Conservation (phyloP, 305 asterid genomes). For the Fraxinus sp. region DNA sequence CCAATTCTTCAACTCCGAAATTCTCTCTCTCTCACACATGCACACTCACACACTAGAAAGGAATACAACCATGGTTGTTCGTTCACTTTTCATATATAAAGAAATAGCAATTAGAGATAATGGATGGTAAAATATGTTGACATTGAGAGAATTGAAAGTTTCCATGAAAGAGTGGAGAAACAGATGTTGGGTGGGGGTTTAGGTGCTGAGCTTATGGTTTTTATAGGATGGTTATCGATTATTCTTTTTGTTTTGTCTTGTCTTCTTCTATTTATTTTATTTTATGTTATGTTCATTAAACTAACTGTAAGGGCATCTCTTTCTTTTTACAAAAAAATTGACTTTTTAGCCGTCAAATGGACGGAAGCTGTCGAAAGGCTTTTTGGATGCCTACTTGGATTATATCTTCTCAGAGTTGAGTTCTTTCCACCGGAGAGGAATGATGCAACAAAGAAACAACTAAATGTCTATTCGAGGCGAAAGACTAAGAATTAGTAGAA, state of each 20-base stretch:
- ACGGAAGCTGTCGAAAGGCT: too few species aligned
- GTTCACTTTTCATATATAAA: too few species aligned
- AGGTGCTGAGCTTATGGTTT: not conserved
- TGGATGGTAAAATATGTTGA: not conserved
- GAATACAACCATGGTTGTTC: not conserved
- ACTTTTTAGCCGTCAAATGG: too few species aligned
- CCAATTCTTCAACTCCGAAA: not conserved
- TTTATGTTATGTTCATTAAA: not conserved
- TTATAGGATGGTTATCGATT: not conserved
- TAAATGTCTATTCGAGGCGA: too few species aligned
- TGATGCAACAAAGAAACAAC: too few species aligned
- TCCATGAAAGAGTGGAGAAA: not conserved
- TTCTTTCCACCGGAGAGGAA: too few species aligned
- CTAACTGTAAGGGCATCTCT: not conserved
- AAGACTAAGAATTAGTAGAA: too few species aligned
- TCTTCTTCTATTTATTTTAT: not conserved
- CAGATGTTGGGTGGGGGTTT: not conserved
- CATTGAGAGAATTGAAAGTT: not conserved
- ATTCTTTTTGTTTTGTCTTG: not conserved
- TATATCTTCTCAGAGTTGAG: too few species aligned
- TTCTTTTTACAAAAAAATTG: too few species aligned
- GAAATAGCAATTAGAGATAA: not conserved
- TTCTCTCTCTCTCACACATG: not conserved
- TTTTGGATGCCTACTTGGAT: too few species aligned
- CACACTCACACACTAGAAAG: not conserved